Evolutionary conservation across 2,329 filamentous ascomycete genomes (phyloP), one percentile per base, ranked within the genome.

Genomic region (Trichophyton simii): DNA sequence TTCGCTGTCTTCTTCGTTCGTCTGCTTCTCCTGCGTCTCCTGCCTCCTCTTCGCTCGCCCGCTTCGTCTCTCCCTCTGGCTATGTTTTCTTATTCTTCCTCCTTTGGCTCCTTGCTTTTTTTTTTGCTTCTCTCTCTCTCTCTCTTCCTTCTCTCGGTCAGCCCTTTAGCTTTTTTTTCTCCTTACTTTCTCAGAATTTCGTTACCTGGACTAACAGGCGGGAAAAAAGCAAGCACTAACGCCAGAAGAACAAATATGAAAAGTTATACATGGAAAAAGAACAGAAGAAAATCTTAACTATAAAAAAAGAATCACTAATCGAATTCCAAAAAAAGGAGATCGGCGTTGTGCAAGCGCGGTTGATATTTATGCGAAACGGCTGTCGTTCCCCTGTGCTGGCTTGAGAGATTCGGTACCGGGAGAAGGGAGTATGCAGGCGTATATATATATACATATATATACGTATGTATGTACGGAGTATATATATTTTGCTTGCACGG

Each of bases 161-260:
- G 57, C 41, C 38, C 57, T 58, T 44, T 58, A 7, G 36, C 28
- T 22, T 57, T 36, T 55, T 28, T 57, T 57, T 57, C 54, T 57
- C 36, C 46, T 50, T 50, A 50, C 46, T 50, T 57, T 57, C 34
- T 57, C 8, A 38, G 34, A 38, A 9, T 2, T 57, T 57, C 54
- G 54, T 57, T 50, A 44, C 13, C 2, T 38, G 9, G 28, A 44
- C 41, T 44, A 50, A 28, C 50, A 28, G 9, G 9, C 34, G 7
- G 34, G 34, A 28, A 55, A 55, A 55, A 55, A 55, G 50, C 28
- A 55, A 55, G 22, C 28, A 55, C 36, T 18, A 36, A 34, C 11
- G n/a, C 3, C 50, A 55, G 18, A 55, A n/a, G 34, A 34, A 34
- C 34, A 36, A 55, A 20, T 20, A 46, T 46, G 42, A 46, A 46